Evolutionary conservation across 2,329 filamentous ascomycete genomes (phyloP).

Genomic region (Periconia sp.): DNA sequence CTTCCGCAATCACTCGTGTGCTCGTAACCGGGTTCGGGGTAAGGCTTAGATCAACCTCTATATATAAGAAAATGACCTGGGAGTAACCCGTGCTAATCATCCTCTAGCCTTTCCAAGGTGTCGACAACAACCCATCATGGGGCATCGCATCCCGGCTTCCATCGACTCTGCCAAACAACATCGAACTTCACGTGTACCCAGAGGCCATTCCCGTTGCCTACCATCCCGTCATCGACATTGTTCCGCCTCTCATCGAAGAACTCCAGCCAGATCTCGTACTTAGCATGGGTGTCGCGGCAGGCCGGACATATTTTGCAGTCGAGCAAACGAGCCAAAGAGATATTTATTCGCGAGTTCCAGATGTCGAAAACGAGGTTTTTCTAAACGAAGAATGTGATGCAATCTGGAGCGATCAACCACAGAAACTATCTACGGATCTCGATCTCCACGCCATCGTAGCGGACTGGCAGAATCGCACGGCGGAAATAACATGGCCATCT

Average conservation of each 20-base stretch:
- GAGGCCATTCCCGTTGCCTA: conserved; percentile 75
- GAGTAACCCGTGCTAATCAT: too few relatives aligned
- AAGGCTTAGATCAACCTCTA: conserved; percentile 17
- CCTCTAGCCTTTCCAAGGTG: conserved; percentile 73
- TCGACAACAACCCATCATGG: conserved; percentile 77
- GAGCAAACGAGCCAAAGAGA: conserved; percentile 74
- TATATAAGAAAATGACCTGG: not conserved
- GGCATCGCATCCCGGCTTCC: conserved; percentile 75
- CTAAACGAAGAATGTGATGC: conserved; percentile 29
- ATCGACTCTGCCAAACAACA: conserved; percentile 30
- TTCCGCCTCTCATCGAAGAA: conserved; percentile 67
- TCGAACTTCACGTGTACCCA: conserved; percentile 70
- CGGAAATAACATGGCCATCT: conserved; percentile 10
- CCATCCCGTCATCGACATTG: conserved; percentile 64
- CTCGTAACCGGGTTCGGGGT: conserved; percentile 54
- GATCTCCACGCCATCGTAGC: conserved; percentile 18
- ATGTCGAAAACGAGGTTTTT: conserved; percentile 64
- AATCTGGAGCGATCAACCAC: conserved; percentile 27
- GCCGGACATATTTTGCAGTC: conserved; percentile 68
- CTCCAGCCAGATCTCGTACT: conserved; percentile 66
- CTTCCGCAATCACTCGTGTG: conserved; percentile 40
- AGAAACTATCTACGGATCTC: conserved; percentile 24
- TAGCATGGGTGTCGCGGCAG: conserved; percentile 80
- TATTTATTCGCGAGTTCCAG: conserved; percentile 67
- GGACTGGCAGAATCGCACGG: conserved; percentile 17